Evolutionary conservation across 192 early-diverging fungal species (phyloP), one percentile per base, ranked within the genome.

Genomic region (Gryganskiella cystojenkinii): DNA sequence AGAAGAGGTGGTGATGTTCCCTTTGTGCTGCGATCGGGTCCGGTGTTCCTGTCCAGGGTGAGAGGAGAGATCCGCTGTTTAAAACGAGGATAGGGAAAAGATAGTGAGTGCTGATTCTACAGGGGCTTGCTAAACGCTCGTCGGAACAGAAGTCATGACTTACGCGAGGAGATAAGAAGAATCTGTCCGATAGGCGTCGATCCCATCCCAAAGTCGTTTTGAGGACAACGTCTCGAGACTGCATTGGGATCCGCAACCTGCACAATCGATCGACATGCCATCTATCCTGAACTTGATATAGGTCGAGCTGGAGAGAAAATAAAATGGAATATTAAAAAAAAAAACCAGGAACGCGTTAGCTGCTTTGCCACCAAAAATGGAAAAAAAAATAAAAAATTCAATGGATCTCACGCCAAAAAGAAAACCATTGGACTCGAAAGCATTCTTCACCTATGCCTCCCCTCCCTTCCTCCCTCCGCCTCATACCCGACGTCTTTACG

Each of bases 201-300:
- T 64, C 20, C 74, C 66, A 43, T 69, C 74, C 74, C 74, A 78
- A 28, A 78, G 56, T 25, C 74, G 74, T 27, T 78, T 78, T 4
- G 74, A 78, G 10, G 74, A 78, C 17, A 78, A 50, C 14, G 74
- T 78, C 56, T 78, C 66, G 17, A 78, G 53, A 54, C 66, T 69
- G n/a, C 74, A 78, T n/a, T 78, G 74, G 5, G 74, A 78, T 24
- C 66, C 74, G 40, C 74, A 78, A 0, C 74, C 74, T 10, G 60
- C 66, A 53, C 74, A 78, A n/a, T 78, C 74, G 40, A 78, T 78
- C 20, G 74, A 37, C 60, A 69, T 64, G 28, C 66, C 66, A 17
- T 78, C 74, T n/a, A 78, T 78, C 60, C 74, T 28, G 34, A 78
- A 78, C 28, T 78, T 78, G 55, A 78, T 78, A 53, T 50, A 78